Conservation (phyloP, 2,329 filamentous ascomycete genomes). For the Neurospora crassa region DNA sequence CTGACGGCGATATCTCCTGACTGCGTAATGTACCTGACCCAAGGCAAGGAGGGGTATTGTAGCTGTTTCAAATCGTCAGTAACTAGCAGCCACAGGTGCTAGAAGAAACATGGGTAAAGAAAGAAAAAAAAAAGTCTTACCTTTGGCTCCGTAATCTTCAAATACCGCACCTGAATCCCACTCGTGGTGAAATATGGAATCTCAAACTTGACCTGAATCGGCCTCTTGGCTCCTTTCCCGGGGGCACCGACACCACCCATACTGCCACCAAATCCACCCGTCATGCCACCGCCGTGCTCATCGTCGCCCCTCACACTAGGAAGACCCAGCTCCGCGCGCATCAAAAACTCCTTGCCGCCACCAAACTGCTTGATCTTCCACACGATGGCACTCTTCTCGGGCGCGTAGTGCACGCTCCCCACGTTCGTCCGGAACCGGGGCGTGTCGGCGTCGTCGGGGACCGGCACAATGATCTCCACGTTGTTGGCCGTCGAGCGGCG, state of each 20-base stretch:
- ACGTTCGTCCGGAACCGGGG: slow-evolving; percentile 97
- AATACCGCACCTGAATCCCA: slow-evolving; percentile 93
- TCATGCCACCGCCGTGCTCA: slow-evolving; percentile 94
- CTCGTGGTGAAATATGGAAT: slow-evolving; percentile 99
- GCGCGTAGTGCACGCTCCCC: slow-evolving; percentile 92
- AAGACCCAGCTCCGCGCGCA: slow-evolving; percentile 91
- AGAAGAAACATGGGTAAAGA: not conserved
- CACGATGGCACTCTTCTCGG: slow-evolving; percentile 93
- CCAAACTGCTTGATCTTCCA: slow-evolving; percentile 99
- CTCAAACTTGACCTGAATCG: slow-evolving; percentile 98
- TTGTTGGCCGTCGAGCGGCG: slow-evolving; percentile 96
- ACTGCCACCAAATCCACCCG: slow-evolving; percentile 89
- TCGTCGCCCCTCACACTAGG: slow-evolving; percentile 93
- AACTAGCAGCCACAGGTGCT: not conserved
- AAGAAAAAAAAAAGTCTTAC: slow-evolving; percentile 39
- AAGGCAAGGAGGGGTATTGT: slow-evolving; percentile 95
- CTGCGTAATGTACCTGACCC: slow-evolving; percentile 98
- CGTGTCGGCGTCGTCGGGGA: slow-evolving; percentile 93
- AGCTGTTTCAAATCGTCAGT: slow-evolving; percentile 43
- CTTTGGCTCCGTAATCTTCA: slow-evolving; percentile 99
- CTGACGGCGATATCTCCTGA: slow-evolving; percentile 93
- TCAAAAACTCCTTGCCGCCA: slow-evolving; percentile 95
- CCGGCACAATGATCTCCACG: slow-evolving; percentile 93
- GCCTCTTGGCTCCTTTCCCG: slow-evolving; percentile 80
- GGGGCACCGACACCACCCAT: slow-evolving; percentile 79